Conservation (phyloP, 169 alveolate genomes). For the Eimeria brunetti region DNA sequence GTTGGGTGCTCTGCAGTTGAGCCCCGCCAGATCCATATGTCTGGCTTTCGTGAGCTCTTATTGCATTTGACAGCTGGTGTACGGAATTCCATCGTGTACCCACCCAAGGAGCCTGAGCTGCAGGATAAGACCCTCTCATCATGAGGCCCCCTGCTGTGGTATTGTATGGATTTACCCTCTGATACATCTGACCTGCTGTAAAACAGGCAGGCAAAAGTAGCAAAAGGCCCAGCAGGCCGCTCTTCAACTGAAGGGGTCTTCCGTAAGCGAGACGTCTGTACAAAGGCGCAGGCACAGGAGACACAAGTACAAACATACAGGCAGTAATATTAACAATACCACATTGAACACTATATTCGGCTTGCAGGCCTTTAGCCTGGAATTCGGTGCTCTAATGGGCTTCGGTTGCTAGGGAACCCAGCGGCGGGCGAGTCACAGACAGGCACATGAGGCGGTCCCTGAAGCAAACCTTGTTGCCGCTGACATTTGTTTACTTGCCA, state of each 20-base stretch:
- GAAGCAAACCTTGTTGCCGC: background rate
- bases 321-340: background rate
- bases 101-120: slow-evolving; percentile 4
- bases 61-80: slow-evolving; percentile 38
- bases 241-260: background rate
- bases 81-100: slow-evolving; percentile 61
- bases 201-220: background rate
- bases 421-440: background rate
- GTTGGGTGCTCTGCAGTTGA: background rate
- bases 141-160: background rate
- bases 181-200: slow-evolving; percentile 14
- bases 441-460: background rate
- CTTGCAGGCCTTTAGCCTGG: background rate
- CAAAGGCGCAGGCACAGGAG: background rate
- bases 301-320: background rate
- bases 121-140: background rate
- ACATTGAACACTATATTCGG: background rate
- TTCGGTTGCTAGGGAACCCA: background rate
- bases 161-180: background rate
- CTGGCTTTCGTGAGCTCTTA: slow-evolving; percentile 3
- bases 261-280: background rate
- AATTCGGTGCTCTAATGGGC: background rate
- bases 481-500: background rate
- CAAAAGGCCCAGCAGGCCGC: background rate
- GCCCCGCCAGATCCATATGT: background rate